Conservation (phyloP, 352 stramenopile species). For the Pythium graminicola region DNA sequence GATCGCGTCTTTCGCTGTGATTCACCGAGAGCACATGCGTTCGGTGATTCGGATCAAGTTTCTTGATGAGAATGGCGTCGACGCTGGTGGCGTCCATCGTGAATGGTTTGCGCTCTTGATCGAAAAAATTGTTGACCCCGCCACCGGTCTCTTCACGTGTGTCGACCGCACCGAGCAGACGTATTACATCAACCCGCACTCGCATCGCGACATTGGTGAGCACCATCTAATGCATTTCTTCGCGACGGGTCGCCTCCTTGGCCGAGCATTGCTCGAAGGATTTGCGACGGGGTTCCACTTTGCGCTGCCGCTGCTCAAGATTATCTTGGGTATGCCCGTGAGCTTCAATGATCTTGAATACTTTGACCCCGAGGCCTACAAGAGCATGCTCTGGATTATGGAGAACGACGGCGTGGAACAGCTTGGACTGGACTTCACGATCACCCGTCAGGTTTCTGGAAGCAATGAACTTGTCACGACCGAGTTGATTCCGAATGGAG, state of each 20-base stretch:
- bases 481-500: conserved; percentile 30
- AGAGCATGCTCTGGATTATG: conserved; percentile 26
- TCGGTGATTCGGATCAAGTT: conserved; percentile 53
- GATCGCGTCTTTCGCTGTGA: conserved; percentile 25
- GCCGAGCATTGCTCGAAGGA: conserved; percentile 45
- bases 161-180: conserved; percentile 28
- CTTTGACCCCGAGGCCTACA: conserved; percentile 28
- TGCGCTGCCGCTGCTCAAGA: conserved; percentile 90
- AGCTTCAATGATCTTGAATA: conserved; percentile 85
- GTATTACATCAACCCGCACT: conserved; percentile 33
- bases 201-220: conserved; percentile 17
- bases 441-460: conserved; percentile 33
- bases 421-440: conserved; percentile 49
- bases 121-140: conserved; percentile 26
- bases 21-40: conserved; percentile 23
- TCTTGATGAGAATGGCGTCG: conserved; percentile 43
- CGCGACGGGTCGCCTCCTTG: conserved; percentile 24
- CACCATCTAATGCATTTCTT: conserved; percentile 32
- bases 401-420: conserved; percentile 22
- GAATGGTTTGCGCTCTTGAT: conserved; percentile 60
- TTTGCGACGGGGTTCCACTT: conserved; percentile 87
- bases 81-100: conserved; percentile 55
- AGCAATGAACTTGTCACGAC: conserved; percentile 34
- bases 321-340: conserved; percentile 88
- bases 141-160: conserved; percentile 25